Conservation (phyloP, 345 rosid species). For the Clarkia xantiana region DNA sequence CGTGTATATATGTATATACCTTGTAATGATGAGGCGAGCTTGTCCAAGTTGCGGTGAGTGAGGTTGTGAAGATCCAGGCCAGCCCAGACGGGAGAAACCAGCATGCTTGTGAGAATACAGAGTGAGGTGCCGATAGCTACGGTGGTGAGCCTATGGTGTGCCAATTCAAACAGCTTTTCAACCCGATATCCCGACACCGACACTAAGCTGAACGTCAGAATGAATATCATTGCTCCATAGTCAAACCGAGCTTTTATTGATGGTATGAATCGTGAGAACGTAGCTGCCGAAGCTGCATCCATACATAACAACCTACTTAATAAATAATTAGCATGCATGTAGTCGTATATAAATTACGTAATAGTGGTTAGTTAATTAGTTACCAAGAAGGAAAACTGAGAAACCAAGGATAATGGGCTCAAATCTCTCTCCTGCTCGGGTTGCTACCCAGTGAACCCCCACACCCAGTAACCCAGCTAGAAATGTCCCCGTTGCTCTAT, state of each 20-base stretch:
- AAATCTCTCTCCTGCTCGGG: conserved; percentile 26
- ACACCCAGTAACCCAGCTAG: conserved; percentile 58
- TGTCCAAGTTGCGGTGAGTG: conserved; percentile 38
- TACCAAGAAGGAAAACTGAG: conserved; percentile 58
- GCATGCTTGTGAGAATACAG: conserved; percentile 41
- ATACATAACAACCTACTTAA: neutral
- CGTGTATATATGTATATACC: conserved; percentile 28
- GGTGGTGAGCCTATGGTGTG: conserved; percentile 49
- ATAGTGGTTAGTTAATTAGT: no score
- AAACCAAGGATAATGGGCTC: conserved; percentile 44
- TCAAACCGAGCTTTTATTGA: conserved; percentile 53
- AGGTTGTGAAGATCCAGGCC: conserved; percentile 57
- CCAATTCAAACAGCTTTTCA: conserved; percentile 38
- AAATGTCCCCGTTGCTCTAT: conserved; percentile 48
- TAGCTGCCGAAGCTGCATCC: conserved; percentile 50
- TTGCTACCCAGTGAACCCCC: conserved; percentile 54
- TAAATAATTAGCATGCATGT: no score
- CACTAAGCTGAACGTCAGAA: conserved; percentile 66
- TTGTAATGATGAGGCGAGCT: conserved; percentile 45
- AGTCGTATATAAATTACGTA: no score
- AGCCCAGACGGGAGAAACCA: conserved; percentile 64
- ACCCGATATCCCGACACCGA: conserved; percentile 53
- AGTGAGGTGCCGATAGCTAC: conserved; percentile 47
- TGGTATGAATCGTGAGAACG: conserved; percentile 69
- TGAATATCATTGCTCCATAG: conserved; percentile 63